Evolutionary conservation across 225 moss, liverwort and hornwort species (phyloP).

Genomic region (Anthoceros angustus): DNA sequence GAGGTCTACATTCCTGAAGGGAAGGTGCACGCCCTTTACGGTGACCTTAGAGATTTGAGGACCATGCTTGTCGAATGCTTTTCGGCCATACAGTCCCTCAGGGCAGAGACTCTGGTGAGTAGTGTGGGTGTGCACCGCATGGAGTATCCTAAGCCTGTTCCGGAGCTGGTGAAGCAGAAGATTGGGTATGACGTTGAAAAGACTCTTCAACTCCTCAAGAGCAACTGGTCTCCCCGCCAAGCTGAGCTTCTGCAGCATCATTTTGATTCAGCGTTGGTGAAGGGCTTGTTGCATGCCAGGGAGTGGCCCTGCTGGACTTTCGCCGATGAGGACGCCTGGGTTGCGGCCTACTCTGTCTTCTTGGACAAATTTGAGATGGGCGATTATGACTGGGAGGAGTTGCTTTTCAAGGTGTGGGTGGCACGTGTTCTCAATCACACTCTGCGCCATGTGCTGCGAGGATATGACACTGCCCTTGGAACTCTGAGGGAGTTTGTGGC

Average conservation of each 20-base stretch:
- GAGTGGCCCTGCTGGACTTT: conserved; percentile 40
- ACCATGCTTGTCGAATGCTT: conserved; percentile 40
- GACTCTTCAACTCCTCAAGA: conserved; percentile 21
- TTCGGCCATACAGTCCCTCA: conserved; percentile 23
- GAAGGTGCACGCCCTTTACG: conserved; percentile 30
- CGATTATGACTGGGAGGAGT: conserved; percentile 32
- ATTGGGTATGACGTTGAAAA: conserved; percentile 34
- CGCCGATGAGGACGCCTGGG: conserved; percentile 33
- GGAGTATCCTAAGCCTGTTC: conserved; percentile 21
- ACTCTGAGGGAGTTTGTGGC: conserved; percentile 25
- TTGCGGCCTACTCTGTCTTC: conserved; percentile 20
- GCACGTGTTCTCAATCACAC: conserved; percentile 33
- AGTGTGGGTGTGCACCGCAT: conserved; percentile 18
- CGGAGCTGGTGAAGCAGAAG: conserved; percentile 29
- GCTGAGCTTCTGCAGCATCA: conserved; percentile 30
- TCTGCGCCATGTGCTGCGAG: conserved; percentile 25
- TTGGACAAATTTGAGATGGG: conserved; percentile 33
- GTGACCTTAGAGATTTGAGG: conserved; percentile 23
- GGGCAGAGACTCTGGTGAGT: conserved; percentile 11
- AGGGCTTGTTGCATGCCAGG: conserved; percentile 18
- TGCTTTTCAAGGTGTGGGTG: conserved; percentile 36
- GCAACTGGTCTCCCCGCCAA: conserved; percentile 24
- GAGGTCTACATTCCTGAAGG: conserved; percentile 39
- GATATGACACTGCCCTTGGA: conserved; percentile 28
- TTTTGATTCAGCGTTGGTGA: conserved; percentile 26